A percentile compares a stretch with the other conserved stretches of the same genome.
phyloP scores from a whole-genome alignment of 1,139 yeast genomes.

The Geotrichum bryndzae region DNA sequence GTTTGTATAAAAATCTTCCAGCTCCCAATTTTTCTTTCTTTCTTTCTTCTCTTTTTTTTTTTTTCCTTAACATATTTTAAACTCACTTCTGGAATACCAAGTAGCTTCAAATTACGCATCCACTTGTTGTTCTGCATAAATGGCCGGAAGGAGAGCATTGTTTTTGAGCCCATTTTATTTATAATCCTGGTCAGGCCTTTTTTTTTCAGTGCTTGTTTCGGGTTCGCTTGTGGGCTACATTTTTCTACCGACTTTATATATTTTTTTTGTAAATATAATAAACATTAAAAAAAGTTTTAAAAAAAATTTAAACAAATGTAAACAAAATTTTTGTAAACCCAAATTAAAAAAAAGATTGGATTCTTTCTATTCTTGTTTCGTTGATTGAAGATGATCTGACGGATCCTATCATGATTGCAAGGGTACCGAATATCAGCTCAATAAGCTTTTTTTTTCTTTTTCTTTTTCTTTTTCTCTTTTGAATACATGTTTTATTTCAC shows the following conservation, averaged over 20 bases:
- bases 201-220: slow-evolving; percentile 18
- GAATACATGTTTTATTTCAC: too few species aligned
- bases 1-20: slow-evolving; percentile 3
- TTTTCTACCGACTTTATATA: background rate
- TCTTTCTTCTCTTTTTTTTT: slow-evolving; percentile 17
- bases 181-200: slow-evolving; percentile 16
- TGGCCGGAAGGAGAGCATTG: slow-evolving; percentile 34
- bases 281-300: background rate
- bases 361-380: background rate
- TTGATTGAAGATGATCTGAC: background rate
- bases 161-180: slow-evolving; percentile 24
- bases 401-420: too few species aligned
- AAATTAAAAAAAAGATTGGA: background rate
- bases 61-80: slow-evolving; percentile 20
- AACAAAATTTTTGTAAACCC: background rate
- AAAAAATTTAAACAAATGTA: background rate
- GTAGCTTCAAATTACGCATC: slow-evolving; percentile 25
- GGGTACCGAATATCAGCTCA: too few species aligned
- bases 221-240: slow-evolving; percentile 31
- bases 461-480: too few species aligned
- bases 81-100: slow-evolving; percentile 32
- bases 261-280: background rate
- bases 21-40: slow-evolving; percentile 9
- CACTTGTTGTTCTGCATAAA: slow-evolving; percentile 29
- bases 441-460: too few species aligned